Base-by-base conservation (phyloP, 2,329 filamentous ascomycete genomes). In the Zasmidium citrigriseum region DNA sequence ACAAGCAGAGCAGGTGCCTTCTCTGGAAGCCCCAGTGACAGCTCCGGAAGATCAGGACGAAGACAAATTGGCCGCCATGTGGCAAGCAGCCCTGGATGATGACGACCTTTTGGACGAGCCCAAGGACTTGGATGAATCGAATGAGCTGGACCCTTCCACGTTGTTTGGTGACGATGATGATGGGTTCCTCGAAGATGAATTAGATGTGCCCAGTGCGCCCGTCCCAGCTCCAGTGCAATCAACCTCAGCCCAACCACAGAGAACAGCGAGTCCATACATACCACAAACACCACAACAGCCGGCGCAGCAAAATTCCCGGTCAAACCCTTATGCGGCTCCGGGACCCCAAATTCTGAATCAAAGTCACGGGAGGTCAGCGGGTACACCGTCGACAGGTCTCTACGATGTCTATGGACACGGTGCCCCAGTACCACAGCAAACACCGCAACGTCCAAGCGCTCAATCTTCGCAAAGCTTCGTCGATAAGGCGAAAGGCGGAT, bases 401-500 rank as follows among this genome's bases (percentile, higher is more conserved):
- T 69, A 66, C 58, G 69, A 72, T 61, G 54, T 73, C 2, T 71
- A 71, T 61, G 66, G 62, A 27, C 65, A 67, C 29, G 54, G 56
- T 16, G 22, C 57, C 9, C 50, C 56, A 41, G 34, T 57, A 21
- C 52, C 54, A 14, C 62, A 58, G 29, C 61, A 64, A 38, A 54
- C 70, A 52, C 72, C 77, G 18, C 70, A 76, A 49, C 82, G 61
- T 67, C 83, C 67, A 64, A 86, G 75, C 81, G 85, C 72, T 22
- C 72, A 68, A 44, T 73, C 73, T 34, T 73, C 78, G 1, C 86
- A 96, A 72, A 98, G 93, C 75, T 99, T 96, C 74, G 91, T 85
- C 4, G 89, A 93, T 73, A 96, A 96, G 74, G 80, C 91, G 2
- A 98, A 96, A 75, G 90, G 90, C 56, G 93, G 93, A 7, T 99